Conservation (phyloP, 75 land plant genomes). For the Sequoia sempervirens region DNA sequence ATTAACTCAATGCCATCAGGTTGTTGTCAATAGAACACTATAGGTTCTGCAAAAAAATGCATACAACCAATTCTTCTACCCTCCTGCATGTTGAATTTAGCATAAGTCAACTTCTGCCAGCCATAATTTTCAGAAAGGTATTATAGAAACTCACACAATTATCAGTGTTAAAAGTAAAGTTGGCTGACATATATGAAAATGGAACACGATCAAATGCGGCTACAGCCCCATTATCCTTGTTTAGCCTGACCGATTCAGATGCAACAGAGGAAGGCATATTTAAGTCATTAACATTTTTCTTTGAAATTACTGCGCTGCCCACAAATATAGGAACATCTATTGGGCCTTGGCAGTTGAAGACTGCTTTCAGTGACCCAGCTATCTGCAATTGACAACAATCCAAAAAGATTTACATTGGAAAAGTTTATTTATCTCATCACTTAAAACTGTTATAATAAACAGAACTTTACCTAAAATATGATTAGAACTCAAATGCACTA, state of each 20-base stretch:
- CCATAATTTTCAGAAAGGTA: background rate
- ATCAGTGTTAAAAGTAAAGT: conserved; percentile 90
- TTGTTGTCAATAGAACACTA: background rate
- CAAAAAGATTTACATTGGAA: background rate
- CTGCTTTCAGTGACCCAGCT: conserved; percentile 91
- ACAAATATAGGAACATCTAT: conserved; percentile 89
- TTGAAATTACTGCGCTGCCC: conserved; percentile 81
- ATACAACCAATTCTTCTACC: background rate
- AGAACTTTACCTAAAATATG: background rate
- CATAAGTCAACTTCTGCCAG: background rate
- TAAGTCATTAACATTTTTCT: conserved; percentile 32
- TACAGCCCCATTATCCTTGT: conserved; percentile 73
- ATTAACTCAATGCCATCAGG: background rate
- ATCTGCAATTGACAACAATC: conserved; percentile 36
- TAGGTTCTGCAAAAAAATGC: background rate
- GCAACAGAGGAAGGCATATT: conserved; percentile 56
- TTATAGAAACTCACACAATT: conserved; percentile 69
- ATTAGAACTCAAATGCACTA: background rate
- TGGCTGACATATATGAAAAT: conserved; percentile 78
- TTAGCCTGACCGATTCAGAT: conserved; percentile 53
- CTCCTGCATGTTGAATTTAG: background rate
- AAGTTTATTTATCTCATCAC: background rate
- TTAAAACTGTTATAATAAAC: too few relatives aligned
- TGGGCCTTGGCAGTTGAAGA: conserved; percentile 97
- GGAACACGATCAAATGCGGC: conserved; percentile 95